Evolutionary conservation across 2,329 filamentous ascomycete genomes (phyloP).

Genomic region (Cladosporium cucumerinum): DNA sequence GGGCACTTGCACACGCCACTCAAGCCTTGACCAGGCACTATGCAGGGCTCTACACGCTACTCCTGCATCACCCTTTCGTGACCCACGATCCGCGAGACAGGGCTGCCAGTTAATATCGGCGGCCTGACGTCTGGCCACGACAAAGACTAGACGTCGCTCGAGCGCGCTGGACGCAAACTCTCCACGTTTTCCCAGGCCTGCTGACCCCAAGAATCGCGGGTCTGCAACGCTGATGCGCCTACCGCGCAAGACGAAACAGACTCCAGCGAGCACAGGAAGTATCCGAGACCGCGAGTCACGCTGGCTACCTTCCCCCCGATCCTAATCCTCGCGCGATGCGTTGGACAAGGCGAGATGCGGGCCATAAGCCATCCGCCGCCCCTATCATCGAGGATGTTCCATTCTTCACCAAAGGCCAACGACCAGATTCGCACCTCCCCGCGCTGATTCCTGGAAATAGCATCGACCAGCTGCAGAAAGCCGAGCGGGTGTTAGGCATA

Average conservation of each 20-base stretch:
- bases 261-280: slow-evolving; percentile 5
- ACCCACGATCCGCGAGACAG: slow-evolving; percentile 13
- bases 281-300: slow-evolving; percentile 10
- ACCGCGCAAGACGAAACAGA: slow-evolving; percentile 5
- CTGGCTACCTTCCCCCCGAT: background rate
- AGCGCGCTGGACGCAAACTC: background rate
- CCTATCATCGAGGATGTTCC: slow-evolving; percentile 14
- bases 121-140: slow-evolving; percentile 4
- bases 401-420: slow-evolving; percentile 6
- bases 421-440: background rate
- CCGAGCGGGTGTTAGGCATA: slow-evolving; percentile 13
- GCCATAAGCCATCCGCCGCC: slow-evolving; percentile 11
- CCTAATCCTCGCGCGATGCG: slow-evolving; percentile 11
- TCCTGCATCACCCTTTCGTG: slow-evolving; percentile 10
- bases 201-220: background rate
- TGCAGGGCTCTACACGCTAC: slow-evolving; percentile 11
- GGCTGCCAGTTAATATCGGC: slow-evolving; percentile 7
- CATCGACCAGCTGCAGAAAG: slow-evolving; percentile 7
- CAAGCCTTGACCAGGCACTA: slow-evolving; percentile 1
- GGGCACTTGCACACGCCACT: slow-evolving; percentile 11
- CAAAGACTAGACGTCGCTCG: slow-evolving; percentile 10
- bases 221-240: slow-evolving; percentile 6
- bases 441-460: background rate
- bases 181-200: background rate
- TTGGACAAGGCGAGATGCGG: slow-evolving; percentile 9